A percentile compares a stretch with the other conserved stretches of the same genome.
Evolutionary conservation across 352 stramenopile species (phyloP).

Genomic region (Pythium dissimile): DNA sequence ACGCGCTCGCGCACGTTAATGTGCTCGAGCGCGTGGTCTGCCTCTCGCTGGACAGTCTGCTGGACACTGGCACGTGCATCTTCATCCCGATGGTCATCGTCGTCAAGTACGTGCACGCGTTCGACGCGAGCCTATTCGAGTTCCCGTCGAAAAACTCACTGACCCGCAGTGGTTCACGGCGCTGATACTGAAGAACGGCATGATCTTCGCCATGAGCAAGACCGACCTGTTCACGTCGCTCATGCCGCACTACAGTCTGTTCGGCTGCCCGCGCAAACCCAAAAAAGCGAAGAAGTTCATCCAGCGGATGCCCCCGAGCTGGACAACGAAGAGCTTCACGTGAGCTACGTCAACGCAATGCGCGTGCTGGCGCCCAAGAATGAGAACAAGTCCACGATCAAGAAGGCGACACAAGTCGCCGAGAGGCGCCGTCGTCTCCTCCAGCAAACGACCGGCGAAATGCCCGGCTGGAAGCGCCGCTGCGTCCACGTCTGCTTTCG

Average conservation of each 20-base stretch:
- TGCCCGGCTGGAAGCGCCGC: conserved; percentile 23
- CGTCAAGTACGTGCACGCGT: conserved; percentile 19
- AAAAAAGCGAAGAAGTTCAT: conserved; percentile 22
- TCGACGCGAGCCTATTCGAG: conserved; percentile 11
- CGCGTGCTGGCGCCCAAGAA: conserved; percentile 15
- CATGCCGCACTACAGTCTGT: conserved; percentile 23
- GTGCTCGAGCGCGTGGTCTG: conserved; percentile 21
- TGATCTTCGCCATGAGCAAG: conserved; percentile 23
- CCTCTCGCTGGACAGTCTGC: conserved; percentile 13
- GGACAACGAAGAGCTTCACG: conserved; percentile 9
- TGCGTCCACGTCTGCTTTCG: conserved; percentile 34
- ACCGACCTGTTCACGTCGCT: conserved; percentile 19
- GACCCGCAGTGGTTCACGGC: conserved; percentile 22
- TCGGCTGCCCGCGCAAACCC: conserved; percentile 17
- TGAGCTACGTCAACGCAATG: conserved; percentile 20
- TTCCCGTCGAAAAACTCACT: conserved; percentile 18
- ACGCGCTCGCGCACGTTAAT: conserved; percentile 16
- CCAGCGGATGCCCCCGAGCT: conserved; percentile 11
- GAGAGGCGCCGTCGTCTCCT: neutral
- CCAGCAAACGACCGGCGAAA: conserved; percentile 1
- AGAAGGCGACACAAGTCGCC: too few species aligned
- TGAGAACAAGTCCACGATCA: too few species aligned
- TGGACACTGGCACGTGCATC: conserved; percentile 17
- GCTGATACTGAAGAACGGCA: conserved; percentile 23
- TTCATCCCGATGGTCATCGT: conserved; percentile 20